Base-by-base conservation (phyloP, 1,284 basidiomycete genomes). In the Microbotryum scabiosae region DNA sequence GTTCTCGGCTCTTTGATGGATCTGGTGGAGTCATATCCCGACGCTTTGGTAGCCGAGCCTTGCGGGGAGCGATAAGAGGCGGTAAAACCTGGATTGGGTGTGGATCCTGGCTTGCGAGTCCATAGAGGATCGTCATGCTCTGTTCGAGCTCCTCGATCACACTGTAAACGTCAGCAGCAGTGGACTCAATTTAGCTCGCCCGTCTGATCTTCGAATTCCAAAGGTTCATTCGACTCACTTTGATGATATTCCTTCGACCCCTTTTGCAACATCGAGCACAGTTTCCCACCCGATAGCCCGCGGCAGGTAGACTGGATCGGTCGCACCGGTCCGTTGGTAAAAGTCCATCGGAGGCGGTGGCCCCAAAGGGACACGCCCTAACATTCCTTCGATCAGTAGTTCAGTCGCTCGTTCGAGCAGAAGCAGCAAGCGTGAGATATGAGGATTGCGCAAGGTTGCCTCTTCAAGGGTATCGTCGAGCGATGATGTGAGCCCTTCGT, bases 251-350 rank as follows among this genome's bases (percentile, higher is more conserved):
- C 47, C 55, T 21, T 52, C 51, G 28, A 56, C 25, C 3, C 21
- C 16, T 32, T 36, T 28, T 4, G 30, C 55, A 20, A 26, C 25
- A 14, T 49, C 21, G 21, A 56, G 16, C 26, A 56, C 55, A 5
- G 46, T 20, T 21, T 46, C 47, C 55, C 55, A 56, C 16, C 47
- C 55, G 16, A 56, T n/a, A 9, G 14, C 55, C 30, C n/a, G 25
- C 5, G 23, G 26, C 10, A 26, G 26, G 5, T 25, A 4, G 30
- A 26, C 25, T n/a, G 51, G 32, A 12, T 32, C 23, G 51, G 10
- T 16, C 23, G n/a, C 25, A 25, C 51, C 25, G 12, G 51, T 52
- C 51, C 12, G 21, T 52, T n/a, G 32, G 30, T 52, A 32, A 32
- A 26, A 52, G 12, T 30, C 26, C 25, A n/a, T 52, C 3, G 51